Evolutionary conservation across 495 filamentous ascomycete genomes (phyloP), one percentile per base, ranked within the genome.

Genomic region (Penicillium ochrochloron): DNA sequence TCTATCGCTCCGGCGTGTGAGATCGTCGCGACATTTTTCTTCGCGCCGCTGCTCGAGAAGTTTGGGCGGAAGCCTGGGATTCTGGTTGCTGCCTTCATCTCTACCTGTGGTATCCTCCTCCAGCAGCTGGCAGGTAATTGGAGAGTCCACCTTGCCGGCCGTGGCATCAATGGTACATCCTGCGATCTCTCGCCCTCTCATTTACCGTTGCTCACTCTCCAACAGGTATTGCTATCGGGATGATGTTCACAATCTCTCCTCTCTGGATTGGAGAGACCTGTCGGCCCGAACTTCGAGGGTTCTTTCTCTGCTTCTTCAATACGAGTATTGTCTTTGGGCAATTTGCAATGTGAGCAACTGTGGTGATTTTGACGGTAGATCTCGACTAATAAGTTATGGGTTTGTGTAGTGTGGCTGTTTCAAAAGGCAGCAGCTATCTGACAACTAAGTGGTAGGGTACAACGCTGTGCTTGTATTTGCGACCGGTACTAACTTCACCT

Each of bases 301-400:
- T 71, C 59, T 71, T 69, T 39, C 64, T 71, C 9, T 71, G 69
- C 60, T 69, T 71, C 60, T 71, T 71, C 59, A 71, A 71, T 56
- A 66, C 69, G 5, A 71, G 69, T 29, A 69, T 71, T 51, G 64
- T 71, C 11, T 66, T 72, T 33, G 67, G 64, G 6, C 65, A 70
- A 21, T 66, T 69, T 50, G 64, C 46, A 25, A 51, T 51, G 46
- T 51, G 25, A 27, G 46, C 46, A 51, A 25, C 19, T n/a, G 23
- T 51, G n/a, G 0, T 51, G 46, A 0, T 1, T 25, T 2, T 27
- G 46, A n/a, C 4, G 46, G 10, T 51, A 3, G 19, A 51, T 14
- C 25, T 51, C 12, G 46, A 51, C 46, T 51, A 0, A 51, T 15
- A 25, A 51, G 8, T 21, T 11, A 51, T 27, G 23, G 25, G 23